phyloP scores from a whole-genome alignment of 345 rosid species.

The Eucalyptus sp. region DNA sequence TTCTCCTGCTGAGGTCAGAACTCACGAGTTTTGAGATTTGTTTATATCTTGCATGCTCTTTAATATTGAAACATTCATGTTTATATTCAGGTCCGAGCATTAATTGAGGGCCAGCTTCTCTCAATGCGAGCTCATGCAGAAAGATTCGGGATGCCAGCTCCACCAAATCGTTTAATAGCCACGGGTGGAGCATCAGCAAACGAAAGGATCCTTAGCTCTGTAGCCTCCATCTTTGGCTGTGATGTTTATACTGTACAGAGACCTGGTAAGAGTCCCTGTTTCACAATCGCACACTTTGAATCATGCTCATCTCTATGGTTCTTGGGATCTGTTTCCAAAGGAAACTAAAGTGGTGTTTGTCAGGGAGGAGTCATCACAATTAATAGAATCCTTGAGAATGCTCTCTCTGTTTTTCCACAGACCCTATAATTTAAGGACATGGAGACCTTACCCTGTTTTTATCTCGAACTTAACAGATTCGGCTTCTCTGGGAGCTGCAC shows the following conservation, averaged over 20 bases:
- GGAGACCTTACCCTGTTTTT: neutral
- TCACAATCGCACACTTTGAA: neutral
- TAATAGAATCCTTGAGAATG: neutral
- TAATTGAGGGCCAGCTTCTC: conserved; percentile 84
- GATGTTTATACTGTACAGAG: conserved; percentile 76
- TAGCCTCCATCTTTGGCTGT: conserved; percentile 72
- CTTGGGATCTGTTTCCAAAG: neutral
- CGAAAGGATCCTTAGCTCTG: conserved; percentile 40
- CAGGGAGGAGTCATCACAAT: neutral
- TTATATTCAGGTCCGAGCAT: conserved; percentile 57
- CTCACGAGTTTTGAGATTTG: neutral
- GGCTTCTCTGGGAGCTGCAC: conserved; percentile 90
- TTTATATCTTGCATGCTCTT: neutral
- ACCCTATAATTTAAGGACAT: neutral
- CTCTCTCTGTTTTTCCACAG: neutral
- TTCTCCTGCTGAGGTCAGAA: conserved; percentile 75
- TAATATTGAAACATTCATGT: neutral
- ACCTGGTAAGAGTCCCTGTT: conserved; percentile 35
- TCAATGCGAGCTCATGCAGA: conserved; percentile 84
- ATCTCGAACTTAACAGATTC: conserved; percentile 36
- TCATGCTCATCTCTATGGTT: neutral
- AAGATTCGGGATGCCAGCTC: conserved; percentile 84
- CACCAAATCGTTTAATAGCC: conserved; percentile 80
- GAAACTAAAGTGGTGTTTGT: neutral
- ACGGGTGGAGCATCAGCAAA: conserved; percentile 92